phyloP scores from a whole-genome alignment of 2,329 filamentous ascomycete species.

The Dissoconium aciculare region DNA sequence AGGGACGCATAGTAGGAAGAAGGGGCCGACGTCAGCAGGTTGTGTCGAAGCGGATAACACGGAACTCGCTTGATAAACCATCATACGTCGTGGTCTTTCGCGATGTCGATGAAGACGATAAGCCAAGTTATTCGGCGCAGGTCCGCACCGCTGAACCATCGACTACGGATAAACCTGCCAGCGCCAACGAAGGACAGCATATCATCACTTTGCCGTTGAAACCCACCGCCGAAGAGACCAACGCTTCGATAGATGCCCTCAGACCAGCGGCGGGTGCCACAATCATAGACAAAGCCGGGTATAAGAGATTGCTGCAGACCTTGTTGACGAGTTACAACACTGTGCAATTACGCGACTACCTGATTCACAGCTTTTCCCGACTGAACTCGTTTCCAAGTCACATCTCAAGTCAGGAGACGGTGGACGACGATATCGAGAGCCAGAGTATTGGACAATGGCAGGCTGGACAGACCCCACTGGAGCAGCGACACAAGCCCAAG shows the following conservation, averaged over 20 bases:
- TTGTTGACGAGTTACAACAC: not conserved
- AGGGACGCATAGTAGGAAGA: not conserved
- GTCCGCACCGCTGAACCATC: too few species aligned
- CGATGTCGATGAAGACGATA: too few species aligned
- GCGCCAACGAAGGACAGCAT: too few species aligned
- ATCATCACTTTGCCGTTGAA: too few species aligned
- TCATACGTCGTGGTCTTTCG: not conserved
- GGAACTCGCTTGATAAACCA: conserved; percentile 1
- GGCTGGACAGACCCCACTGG: not conserved
- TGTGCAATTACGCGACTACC: not conserved
- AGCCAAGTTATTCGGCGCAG: too few species aligned
- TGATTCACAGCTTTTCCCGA: not conserved
- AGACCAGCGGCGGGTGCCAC: not conserved
- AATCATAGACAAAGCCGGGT: not conserved
- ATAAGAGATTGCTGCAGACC: not conserved
- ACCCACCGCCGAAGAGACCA: not conserved
- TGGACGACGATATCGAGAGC: not conserved
- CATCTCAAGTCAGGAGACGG: not conserved
- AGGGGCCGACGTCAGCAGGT: not conserved
- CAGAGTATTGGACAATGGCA: not conserved
- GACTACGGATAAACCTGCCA: too few species aligned
- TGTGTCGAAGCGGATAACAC: not conserved
- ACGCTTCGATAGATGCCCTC: not conserved
- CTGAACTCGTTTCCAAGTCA: not conserved
- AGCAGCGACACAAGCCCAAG: not conserved